Base-by-base conservation (phyloP, 768 basidiomycete genomes). In the Lactarius sp. region DNA sequence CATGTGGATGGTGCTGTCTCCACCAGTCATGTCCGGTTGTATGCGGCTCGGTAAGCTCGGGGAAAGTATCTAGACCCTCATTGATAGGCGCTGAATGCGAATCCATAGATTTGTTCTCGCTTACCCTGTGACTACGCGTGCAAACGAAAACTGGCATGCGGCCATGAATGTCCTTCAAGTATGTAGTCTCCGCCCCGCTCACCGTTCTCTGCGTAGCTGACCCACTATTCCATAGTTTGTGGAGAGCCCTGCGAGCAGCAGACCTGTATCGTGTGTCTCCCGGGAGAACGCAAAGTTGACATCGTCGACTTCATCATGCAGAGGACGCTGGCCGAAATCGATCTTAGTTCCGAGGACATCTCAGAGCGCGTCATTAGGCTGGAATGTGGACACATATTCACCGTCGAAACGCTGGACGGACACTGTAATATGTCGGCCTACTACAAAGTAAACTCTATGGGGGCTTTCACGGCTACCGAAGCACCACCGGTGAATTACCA, bases 351-450 rank as follows among this genome's bases (percentile, higher is more conserved):
- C 0, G 65, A 65, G 31, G 77, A 78, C 18, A 60, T 72, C 31
- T 68, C 71, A 53, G 73, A 72, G 12, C 69, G 69, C 12, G 52
- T 71, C 4, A 71, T 73, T n/a, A 70, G 58, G 3, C 64, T 73
- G 6, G 70, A 70, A 41, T 79, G 78, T 56, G 71, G 74, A 1
- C 78, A 79, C 62, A 68, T 71, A 46, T 77, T 79, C 67, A 78
- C 78, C 0, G 74, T 77, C 6, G 76, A 75, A 62, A 76, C 76
- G 0, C 69, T 79, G 4, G 77, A 79, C 50, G 77, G 77, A 0
- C 70, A 73, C 47, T 75, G 73, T 64, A 57, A 67, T 3, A 69
- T 79, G 66, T 27, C 52, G 12, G 61, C 70, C 0, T 74, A 71
- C 63, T 79, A 78, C 64, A 56, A 66, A 7, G 31, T 63, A 9